Conservation (phyloP, 2,329 filamentous ascomycete genomes). For the Mollisiaceae sp. region DNA sequence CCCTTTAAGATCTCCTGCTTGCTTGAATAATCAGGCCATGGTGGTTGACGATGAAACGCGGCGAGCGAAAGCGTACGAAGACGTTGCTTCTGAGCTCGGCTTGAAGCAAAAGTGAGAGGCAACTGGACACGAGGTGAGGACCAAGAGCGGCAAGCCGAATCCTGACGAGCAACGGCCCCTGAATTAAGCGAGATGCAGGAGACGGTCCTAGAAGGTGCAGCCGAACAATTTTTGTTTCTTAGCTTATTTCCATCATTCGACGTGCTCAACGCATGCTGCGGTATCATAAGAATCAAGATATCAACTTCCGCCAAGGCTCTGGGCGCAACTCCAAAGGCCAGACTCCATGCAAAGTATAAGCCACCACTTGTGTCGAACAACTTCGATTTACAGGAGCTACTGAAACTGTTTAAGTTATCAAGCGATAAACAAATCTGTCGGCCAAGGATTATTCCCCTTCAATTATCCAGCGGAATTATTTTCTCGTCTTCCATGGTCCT, state of each 20-base stretch:
- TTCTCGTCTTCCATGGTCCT: not conserved
- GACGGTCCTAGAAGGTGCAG: not conserved
- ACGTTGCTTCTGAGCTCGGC: slow-evolving; percentile 3
- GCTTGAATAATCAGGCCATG: slow-evolving; percentile 8
- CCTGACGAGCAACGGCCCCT: slow-evolving; percentile 1
- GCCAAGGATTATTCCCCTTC: not conserved
- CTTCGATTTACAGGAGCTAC: not conserved
- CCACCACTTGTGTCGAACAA: not conserved
- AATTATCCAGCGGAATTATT: slow-evolving; percentile 8
- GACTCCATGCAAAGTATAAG: not conserved
- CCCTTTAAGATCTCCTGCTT: not conserved
- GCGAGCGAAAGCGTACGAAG: slow-evolving; percentile 4
- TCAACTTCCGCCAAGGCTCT: not conserved
- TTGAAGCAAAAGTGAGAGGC: not conserved
- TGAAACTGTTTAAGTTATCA: not conserved
- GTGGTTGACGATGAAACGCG: not conserved
- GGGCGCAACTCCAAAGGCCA: not conserved
- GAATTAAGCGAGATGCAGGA: not conserved
- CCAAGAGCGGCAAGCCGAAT: slow-evolving; percentile 7
- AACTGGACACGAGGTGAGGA: slow-evolving; percentile 3
- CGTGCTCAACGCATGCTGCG: not conserved
- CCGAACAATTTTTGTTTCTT: not conserved
- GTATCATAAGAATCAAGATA: not conserved
- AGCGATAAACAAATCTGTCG: not conserved
- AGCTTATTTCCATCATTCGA: not conserved